These are phyloP conservation scores for Monosporozyma siamensis DNA, from an alignment of 805 yeast species.

Conservation along the genomic window DNA sequence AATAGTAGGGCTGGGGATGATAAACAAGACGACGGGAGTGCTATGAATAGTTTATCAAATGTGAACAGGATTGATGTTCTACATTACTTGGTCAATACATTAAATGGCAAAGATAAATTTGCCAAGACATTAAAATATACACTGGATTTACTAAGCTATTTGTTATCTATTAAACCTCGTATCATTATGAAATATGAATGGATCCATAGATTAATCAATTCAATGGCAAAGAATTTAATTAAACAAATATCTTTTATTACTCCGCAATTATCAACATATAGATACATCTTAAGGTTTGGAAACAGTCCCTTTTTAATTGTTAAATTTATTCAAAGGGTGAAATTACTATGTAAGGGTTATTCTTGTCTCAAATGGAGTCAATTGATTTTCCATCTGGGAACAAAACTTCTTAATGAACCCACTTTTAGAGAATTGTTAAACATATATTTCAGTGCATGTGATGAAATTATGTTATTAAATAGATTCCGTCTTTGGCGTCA, in stretches of 20 bases:
- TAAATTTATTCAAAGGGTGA: neutral
- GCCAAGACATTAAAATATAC: slow-evolving; percentile 57
- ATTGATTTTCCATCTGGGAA: neutral
- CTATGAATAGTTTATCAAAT: neutral
- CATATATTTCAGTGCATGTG: slow-evolving; percentile 54
- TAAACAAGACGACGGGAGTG: neutral
- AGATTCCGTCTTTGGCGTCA: slow-evolving; percentile 35
- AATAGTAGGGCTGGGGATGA: no score
- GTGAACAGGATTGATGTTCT: slow-evolving; percentile 3
- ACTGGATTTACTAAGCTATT: slow-evolving; percentile 38
- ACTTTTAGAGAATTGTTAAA: slow-evolving; percentile 35
- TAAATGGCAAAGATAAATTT: slow-evolving; percentile 58
- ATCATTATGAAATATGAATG: neutral
- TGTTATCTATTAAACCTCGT: neutral
- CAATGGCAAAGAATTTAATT: neutral
- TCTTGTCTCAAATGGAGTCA: neutral
- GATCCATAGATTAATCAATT: neutral
- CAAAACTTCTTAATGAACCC: neutral
- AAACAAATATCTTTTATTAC: neutral
- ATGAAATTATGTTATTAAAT: slow-evolving; percentile 46
- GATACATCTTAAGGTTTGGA: slow-evolving; percentile 65
- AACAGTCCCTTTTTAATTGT: slow-evolving; percentile 48
- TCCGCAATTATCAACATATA: slow-evolving; percentile 19
- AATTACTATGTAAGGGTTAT: neutral
- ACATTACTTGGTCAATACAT: slow-evolving; percentile 7